phyloP scores from a whole-genome alignment of 352 stramenopile species.

The Thraustotheca clavata region DNA sequence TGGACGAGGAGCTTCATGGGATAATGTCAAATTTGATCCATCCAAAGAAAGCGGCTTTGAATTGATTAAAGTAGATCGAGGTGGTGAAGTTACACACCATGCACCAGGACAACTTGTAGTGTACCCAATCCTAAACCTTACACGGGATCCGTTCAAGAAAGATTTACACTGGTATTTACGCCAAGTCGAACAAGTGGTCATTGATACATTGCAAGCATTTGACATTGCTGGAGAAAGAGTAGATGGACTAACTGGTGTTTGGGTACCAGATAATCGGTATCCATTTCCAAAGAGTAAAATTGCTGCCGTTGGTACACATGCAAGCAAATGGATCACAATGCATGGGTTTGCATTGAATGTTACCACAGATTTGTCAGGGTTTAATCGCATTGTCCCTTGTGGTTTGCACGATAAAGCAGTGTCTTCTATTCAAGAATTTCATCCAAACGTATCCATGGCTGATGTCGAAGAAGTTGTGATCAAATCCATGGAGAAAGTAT shows the following conservation, averaged over 20 bases:
- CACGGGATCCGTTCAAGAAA: conserved; percentile 71
- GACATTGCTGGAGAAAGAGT: conserved; percentile 86
- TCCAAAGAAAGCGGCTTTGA: conserved; percentile 46
- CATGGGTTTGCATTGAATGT: conserved; percentile 98
- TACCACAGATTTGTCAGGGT: conserved; percentile 84
- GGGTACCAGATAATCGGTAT: conserved; percentile 79
- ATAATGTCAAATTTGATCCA: conserved; percentile 76
- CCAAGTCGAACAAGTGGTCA: conserved; percentile 94
- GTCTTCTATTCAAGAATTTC: conserved; percentile 62
- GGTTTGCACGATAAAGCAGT: conserved; percentile 90
- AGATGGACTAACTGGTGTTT: conserved; percentile 92
- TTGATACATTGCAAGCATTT: conserved; percentile 83
- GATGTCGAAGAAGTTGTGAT: conserved; percentile 62
- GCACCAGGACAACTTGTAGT: conserved; percentile 96
- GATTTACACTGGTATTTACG: conserved; percentile 98
- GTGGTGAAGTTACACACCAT: conserved; percentile 98
- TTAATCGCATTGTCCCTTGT: conserved; percentile 96
- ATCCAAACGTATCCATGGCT: conserved; percentile 37
- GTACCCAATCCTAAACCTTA: conserved; percentile 97
- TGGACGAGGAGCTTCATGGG: conserved; percentile 43
- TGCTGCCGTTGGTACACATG: conserved; percentile 92
- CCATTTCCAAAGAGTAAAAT: conserved; percentile 86
- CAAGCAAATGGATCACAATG: conserved; percentile 96
- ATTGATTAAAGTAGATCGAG: conserved; percentile 97
- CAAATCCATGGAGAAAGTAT: conserved; percentile 55